Conservation (phyloP, 768 basidiomycete species). For the Xerocomellus dryophilus region DNA sequence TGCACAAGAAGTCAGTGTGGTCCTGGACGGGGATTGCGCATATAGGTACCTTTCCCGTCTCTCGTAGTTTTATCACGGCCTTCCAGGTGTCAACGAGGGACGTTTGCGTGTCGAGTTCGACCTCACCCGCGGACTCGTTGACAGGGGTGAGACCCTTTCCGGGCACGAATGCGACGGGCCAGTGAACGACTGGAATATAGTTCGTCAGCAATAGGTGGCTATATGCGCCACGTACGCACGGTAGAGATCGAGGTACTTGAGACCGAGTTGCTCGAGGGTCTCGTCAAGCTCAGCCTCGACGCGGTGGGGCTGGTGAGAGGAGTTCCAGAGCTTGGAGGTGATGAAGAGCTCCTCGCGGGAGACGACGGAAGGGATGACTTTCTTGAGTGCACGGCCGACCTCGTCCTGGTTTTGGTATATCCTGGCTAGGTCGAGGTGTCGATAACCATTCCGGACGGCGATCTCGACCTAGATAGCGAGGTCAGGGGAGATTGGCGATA, state of each 20-base stretch:
- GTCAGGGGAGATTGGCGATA: slow-evolving; percentile 1
- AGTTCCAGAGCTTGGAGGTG: slow-evolving; percentile 84
- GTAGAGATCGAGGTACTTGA: slow-evolving; percentile 80
- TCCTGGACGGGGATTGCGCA: neutral
- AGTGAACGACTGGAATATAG: slow-evolving; percentile 61
- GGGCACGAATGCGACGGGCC: slow-evolving; percentile 69
- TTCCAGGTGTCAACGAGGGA: slow-evolving; percentile 81
- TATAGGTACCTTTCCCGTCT: slow-evolving; percentile 59
- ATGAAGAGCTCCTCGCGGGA: slow-evolving; percentile 79
- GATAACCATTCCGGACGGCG: slow-evolving; percentile 73
- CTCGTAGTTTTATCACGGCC: slow-evolving; percentile 67
- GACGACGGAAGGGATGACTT: slow-evolving; percentile 73
- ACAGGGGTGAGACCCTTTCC: slow-evolving; percentile 55
- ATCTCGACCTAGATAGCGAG: slow-evolving; percentile 56
- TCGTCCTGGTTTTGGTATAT: slow-evolving; percentile 79
- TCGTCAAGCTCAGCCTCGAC: slow-evolving; percentile 76
- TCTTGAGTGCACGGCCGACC: slow-evolving; percentile 70
- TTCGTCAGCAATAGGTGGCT: slow-evolving; percentile 1
- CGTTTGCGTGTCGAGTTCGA: slow-evolving; percentile 54
- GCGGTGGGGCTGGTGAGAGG: slow-evolving; percentile 57
- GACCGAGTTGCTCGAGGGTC: slow-evolving; percentile 68
- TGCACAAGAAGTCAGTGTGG: slow-evolving; percentile 20
- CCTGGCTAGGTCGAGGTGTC: slow-evolving; percentile 83
- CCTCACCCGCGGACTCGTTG: slow-evolving; percentile 41
- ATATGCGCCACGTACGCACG: slow-evolving; percentile 39